Conservation (phyloP, 2,329 filamentous ascomycete species). For the Fusarium anguioides region DNA sequence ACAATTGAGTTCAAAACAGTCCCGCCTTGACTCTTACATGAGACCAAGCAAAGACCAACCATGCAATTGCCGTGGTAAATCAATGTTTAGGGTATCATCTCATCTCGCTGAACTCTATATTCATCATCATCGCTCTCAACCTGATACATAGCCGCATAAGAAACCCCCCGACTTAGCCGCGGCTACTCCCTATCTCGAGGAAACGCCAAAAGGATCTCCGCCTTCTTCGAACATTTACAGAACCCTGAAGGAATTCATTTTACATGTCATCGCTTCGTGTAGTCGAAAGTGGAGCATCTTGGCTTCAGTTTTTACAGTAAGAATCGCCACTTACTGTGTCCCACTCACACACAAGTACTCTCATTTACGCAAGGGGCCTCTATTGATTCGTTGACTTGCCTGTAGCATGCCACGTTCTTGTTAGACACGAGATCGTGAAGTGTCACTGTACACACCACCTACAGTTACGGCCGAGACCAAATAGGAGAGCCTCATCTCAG, state of each 20-base stretch:
- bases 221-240: constrained; percentile 16
- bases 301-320: constrained; percentile 8
- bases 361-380: constrained; percentile 18
- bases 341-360: constrained; percentile 10
- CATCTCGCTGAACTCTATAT: background rate
- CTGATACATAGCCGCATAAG: background rate
- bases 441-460: constrained; percentile 14
- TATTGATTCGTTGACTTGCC: constrained; percentile 16
- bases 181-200: constrained; percentile 25
- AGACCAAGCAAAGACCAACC: background rate
- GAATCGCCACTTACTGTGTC: constrained; percentile 26
- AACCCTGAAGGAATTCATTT: constrained; percentile 10
- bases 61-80: background rate
- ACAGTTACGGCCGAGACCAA: constrained; percentile 26
- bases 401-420: constrained; percentile 13
- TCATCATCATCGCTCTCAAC: constrained; percentile 7
- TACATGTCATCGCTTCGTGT: constrained; percentile 20
- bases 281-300: constrained; percentile 31
- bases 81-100: background rate
- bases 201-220: constrained; percentile 28
- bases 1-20: background rate
- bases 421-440: constrained; percentile 19
- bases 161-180: constrained; percentile 25
- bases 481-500: constrained; percentile 29
- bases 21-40: background rate